Evolutionary conservation across 805 yeast species (phyloP).

Genomic region (Kurtzmaniella cleridarum): DNA sequence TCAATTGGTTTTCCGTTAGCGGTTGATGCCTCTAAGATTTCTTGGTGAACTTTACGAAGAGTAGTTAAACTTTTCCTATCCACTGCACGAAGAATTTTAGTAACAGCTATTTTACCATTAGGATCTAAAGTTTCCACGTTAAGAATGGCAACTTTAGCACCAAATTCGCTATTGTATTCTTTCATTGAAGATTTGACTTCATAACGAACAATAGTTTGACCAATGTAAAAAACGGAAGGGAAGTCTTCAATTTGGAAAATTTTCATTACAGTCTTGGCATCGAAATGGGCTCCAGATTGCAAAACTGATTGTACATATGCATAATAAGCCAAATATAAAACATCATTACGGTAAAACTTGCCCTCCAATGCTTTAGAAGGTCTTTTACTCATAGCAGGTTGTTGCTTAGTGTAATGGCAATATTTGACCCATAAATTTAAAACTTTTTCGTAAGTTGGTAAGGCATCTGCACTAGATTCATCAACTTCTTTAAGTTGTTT

Average conservation of each 20-base stretch:
- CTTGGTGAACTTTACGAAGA: slow-evolving; percentile 18
- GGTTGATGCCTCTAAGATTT: slow-evolving; percentile 19
- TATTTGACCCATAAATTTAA: slow-evolving; percentile 30
- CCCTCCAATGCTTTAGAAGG: neutral
- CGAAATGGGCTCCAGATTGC: slow-evolving; percentile 16
- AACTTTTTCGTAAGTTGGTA: slow-evolving; percentile 16
- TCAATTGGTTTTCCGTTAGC: slow-evolving; percentile 26
- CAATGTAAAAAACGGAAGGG: slow-evolving; percentile 9
- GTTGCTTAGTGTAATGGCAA: slow-evolving; percentile 19
- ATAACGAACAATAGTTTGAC: slow-evolving; percentile 1
- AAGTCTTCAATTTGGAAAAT: slow-evolving; percentile 22
- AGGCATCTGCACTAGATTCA: slow-evolving; percentile 7
- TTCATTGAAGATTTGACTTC: neutral
- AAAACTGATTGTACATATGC: slow-evolving; percentile 28
- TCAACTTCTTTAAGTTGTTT: slow-evolving; percentile 12
- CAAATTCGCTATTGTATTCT: slow-evolving; percentile 4
- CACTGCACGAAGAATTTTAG: slow-evolving; percentile 17
- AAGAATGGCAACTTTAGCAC: slow-evolving; percentile 6
- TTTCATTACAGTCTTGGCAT: slow-evolving; percentile 18
- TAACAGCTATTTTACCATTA: slow-evolving; percentile 20
- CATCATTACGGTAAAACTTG: slow-evolving; percentile 11
- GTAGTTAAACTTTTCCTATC: slow-evolving; percentile 11
- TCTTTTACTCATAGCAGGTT: neutral
- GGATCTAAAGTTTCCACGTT: slow-evolving; percentile 26
- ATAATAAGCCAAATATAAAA: slow-evolving; percentile 26